These are phyloP conservation scores for Hypoxylon cercidicola DNA, from an alignment of 495 filamentous ascomycete species.

Conservation along the genomic window DNA sequence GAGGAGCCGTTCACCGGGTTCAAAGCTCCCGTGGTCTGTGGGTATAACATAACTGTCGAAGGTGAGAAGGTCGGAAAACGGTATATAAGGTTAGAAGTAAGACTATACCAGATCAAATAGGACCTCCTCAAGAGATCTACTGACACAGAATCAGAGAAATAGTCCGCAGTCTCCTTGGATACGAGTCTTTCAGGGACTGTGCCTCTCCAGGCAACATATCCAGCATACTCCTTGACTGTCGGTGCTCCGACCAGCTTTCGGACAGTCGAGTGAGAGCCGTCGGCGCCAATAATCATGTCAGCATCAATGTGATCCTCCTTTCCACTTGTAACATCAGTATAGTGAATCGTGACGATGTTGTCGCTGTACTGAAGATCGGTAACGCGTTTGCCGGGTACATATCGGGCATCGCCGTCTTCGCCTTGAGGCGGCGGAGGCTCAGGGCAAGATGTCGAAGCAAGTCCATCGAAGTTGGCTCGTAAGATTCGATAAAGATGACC, in stretches of 20 bases:
- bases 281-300: constrained; percentile 62
- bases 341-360: constrained; percentile 44
- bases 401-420: constrained; percentile 48
- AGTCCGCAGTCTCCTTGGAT: constrained; percentile 37
- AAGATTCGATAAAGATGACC: constrained; percentile 59
- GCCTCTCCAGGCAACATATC: constrained; percentile 63
- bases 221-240: constrained; percentile 55
- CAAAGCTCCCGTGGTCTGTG: constrained; percentile 51
- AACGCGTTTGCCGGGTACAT: constrained; percentile 55
- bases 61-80: too few species aligned
- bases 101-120: constrained; percentile 37
- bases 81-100: constrained; percentile 38
- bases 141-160: constrained; percentile 42
- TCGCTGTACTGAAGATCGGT: constrained; percentile 48
- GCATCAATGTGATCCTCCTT: constrained; percentile 34
- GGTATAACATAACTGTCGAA: constrained; percentile 57
- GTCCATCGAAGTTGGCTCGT: constrained; percentile 62
- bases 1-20: constrained; percentile 52
- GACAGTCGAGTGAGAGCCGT: constrained; percentile 62
- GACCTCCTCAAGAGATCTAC: constrained; percentile 11
- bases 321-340: constrained; percentile 17
- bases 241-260: constrained; percentile 52
- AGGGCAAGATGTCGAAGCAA: constrained; percentile 40
- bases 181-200: constrained; percentile 55
- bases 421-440: constrained; percentile 31